Evolutionary conservation across 2,329 filamentous ascomycete genomes (phyloP), one percentile per base, ranked within the genome.

Genomic region (Microdochium trichocladiopsis): DNA sequence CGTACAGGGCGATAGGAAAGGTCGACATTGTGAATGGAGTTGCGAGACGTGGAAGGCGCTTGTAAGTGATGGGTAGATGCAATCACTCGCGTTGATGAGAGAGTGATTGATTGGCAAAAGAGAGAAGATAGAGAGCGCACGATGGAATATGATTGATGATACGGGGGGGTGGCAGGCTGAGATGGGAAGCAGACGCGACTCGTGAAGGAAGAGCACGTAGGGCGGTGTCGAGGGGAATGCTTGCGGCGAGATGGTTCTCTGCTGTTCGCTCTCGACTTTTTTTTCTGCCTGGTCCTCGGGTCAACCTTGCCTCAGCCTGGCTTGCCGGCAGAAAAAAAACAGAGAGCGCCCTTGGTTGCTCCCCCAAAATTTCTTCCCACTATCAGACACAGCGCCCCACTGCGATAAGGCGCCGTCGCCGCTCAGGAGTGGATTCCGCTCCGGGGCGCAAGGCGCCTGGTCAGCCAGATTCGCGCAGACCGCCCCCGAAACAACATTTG

Each of bases 1-100:
- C 91, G 70, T 94, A 99, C 69, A 97, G 80, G 69, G 88, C 89
- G 71, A 94, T 88, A 58, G 82, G 79, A 64, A 79, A 66, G 58
- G 77, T 69, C 70, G 79, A 74, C 81, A 84, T 84, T 60, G 61
- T 74, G 61, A 18, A 58, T 56, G 55, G 52, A 50, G 49, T 53
- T 53, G 50, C 37, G 51, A 53, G 45, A 52, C 51, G 37, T 45
- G 48, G 28, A 48, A 48, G 56, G 49, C 57, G 49, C 49, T 31
- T 47, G 52, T 41, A 23, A 45, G 10, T 51, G 41, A 52, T 22
- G 52, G 22, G 53, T 28, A 56, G 49, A 49, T 31, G 50, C 47
- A 25, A 50, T 51, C 47, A 24, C 47, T 28, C 18, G 18, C n/a
- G 25, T 23, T 23, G 28, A 8, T 14, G 28, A 31, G 28, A 14